A percentile compares a stretch with the other conserved stretches of the same genome.
phyloP scores from a whole-genome alignment of 768 basidiomycete genomes.

The Mycena latifolia region DNA sequence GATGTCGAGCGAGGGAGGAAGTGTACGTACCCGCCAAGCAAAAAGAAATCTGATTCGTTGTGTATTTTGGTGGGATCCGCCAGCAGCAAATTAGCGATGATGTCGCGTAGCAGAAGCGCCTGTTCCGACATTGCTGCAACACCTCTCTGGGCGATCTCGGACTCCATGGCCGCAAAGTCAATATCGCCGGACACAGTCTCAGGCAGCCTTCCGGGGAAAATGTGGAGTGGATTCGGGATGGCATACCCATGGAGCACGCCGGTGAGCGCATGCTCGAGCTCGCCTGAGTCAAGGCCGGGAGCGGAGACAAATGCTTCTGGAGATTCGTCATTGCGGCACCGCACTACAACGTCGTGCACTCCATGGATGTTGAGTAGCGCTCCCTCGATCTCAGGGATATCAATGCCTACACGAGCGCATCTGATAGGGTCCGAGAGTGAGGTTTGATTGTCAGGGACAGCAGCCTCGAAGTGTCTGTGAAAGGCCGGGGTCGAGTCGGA shows the following conservation, averaged over 20 bases:
- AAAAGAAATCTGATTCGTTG: constrained; percentile 54
- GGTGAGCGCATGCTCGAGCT: constrained; percentile 40
- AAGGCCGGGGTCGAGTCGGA: constrained; percentile 49
- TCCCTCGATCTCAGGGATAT: constrained; percentile 42
- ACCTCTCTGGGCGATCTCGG: constrained; percentile 1
- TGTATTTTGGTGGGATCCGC: constrained; percentile 45
- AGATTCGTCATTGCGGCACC: constrained; percentile 45
- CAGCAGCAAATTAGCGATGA: constrained; percentile 49
- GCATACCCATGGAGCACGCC: constrained; percentile 51
- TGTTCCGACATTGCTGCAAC: constrained; percentile 44
- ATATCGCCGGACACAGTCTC: constrained; percentile 35
- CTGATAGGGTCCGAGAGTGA: constrained; percentile 53
- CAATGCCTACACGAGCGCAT: constrained; percentile 48
- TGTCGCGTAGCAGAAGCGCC: constrained; percentile 49
- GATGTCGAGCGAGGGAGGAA: background rate
- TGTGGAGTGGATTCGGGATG: constrained; percentile 51
- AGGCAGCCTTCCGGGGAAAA: constrained; percentile 42
- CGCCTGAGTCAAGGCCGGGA: constrained; percentile 33
- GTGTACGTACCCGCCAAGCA: constrained; percentile 49
- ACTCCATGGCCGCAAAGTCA: constrained; percentile 48
- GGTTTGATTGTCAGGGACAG: constrained; percentile 45
- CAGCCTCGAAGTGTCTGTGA: constrained; percentile 56
- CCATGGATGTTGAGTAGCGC: constrained; percentile 44
- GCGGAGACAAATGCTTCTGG: constrained; percentile 54
- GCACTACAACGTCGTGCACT: constrained; percentile 52